Evolutionary conservation across 1,139 yeast species (phyloP), one percentile per base, ranked within the genome.

Genomic region (Kazachstania sp.): DNA sequence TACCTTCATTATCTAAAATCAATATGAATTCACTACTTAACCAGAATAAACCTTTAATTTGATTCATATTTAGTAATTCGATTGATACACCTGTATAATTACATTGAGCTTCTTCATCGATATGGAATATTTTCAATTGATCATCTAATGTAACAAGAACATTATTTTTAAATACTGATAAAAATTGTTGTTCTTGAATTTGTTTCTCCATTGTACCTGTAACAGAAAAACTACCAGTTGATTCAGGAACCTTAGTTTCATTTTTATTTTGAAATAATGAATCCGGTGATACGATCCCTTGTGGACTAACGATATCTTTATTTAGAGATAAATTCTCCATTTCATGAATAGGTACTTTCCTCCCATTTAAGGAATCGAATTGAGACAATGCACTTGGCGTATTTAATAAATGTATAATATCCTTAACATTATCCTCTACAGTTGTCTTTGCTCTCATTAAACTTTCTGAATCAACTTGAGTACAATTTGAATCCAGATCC

Each of bases 361-460:
- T 53, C 12, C 54, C 56, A 43, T 54, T 57, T 37, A 61, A 44
- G 3, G 61, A 47, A 13, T 54, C 56, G 37, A 62, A 52, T 45
- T 60, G 62, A 3, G 57, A 51, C 8, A 56, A 54, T 4, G 58
- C 49, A 38, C 56, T 55, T 11, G 66, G 60, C 34, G 59, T 57
- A 49, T 60, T 63, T 44, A 68, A 49, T 16, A 68, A 47, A 41
- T 60, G 60, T 1, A 65, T 58, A 12, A 68, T 63, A 46, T 68
- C 70, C 39, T 58, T 62, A 37, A 67, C 67, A 40, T 62, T 62
- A 35, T 60, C 63, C 47, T 66, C 66, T 12, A 61, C 55, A 15
- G 63, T 51, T 47, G 56, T 45, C 52, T 61, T 47, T 48, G 70
- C 51, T 47, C 34, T 41, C 45, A 36, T 28, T 39, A 34, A 34